Percentiles rank a stretch among this genome's conserved stretches.
Evolutionary conservation across 169 alveolate genomes (phyloP).

Genomic region (Perkinsus olseni): DNA sequence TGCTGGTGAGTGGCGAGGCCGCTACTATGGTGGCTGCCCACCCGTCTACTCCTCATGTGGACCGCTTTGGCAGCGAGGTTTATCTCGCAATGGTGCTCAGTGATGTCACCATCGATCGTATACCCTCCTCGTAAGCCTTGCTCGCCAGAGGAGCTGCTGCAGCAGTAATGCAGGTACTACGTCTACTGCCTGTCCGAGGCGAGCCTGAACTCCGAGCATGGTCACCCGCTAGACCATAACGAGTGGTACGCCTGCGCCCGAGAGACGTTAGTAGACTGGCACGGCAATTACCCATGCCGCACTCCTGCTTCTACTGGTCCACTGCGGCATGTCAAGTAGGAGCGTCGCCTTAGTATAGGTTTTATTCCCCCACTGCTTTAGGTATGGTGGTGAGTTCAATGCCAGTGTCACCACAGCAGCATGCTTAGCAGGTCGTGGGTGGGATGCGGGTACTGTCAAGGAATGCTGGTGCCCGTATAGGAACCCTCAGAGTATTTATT

Average conservation of each 20-base stretch:
- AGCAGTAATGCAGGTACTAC: not conserved
- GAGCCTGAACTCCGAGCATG: not conserved
- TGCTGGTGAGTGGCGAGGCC: not conserved
- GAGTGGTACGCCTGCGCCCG: not conserved
- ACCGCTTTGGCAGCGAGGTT: not conserved
- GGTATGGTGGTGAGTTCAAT: not conserved
- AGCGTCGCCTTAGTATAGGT: too few species aligned
- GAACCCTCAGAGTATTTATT: not conserved
- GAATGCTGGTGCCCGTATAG: not conserved
- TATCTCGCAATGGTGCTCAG: not conserved
- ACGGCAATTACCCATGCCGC: not conserved
- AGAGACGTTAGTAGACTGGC: not conserved
- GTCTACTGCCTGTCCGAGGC: not conserved
- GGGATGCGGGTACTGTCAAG: not conserved
- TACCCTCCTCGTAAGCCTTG: not conserved
- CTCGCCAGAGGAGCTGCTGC: not conserved
- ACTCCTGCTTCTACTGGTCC: not conserved
- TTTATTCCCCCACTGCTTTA: too few species aligned
- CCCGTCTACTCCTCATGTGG: not conserved
- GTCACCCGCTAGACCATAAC: not conserved
- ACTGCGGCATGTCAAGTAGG: not conserved
- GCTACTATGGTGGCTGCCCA: not conserved
- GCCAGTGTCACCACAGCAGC: not conserved
- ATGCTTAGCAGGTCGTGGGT: not conserved
- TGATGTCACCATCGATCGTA: not conserved